These are phyloP conservation scores for Thozetella sp. DNA, from an alignment of 495 filamentous ascomycete species.

Conservation along the genomic window DNA sequence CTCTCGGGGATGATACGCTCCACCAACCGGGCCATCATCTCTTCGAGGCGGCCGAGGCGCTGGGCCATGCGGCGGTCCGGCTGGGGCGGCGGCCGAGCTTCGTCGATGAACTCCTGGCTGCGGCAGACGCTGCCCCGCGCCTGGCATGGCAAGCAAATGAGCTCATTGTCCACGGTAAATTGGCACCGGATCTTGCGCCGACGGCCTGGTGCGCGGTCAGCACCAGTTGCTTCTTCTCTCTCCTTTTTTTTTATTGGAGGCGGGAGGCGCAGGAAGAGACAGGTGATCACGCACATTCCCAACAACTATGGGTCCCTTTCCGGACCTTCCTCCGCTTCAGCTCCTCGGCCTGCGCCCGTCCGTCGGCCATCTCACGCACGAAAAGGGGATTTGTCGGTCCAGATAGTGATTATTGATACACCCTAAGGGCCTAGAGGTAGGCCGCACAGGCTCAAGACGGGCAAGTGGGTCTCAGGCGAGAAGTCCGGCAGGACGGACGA, in stretches of 20 bases:
- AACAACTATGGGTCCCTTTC: slow-evolving; percentile 58
- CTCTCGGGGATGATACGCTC: slow-evolving; percentile 33
- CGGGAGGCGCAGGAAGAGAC: no score
- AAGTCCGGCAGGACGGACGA: no score
- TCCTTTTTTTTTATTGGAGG: no score
- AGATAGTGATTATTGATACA: no score
- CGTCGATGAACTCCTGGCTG: slow-evolving; percentile 52
- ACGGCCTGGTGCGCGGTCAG: slow-evolving; percentile 28
- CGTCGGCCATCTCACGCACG: neutral
- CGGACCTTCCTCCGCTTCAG: slow-evolving; percentile 45
- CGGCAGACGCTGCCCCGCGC: slow-evolving; percentile 44
- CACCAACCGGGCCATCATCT: slow-evolving; percentile 44
- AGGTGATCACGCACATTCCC: slow-evolving; percentile 47
- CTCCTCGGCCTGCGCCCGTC: slow-evolving; percentile 9
- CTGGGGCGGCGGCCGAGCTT: slow-evolving; percentile 22
- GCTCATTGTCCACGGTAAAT: slow-evolving; percentile 33
- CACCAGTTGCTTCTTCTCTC: slow-evolving; percentile 1
- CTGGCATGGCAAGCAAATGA: slow-evolving; percentile 46
- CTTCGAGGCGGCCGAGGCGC: slow-evolving; percentile 46
- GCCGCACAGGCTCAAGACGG: no score
- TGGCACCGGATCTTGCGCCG: slow-evolving; percentile 49
- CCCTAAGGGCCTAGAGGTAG: no score
- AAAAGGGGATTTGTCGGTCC: neutral
- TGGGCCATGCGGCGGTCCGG: slow-evolving; percentile 40
- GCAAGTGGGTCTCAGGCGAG: no score